Evolutionary conservation across 768 basidiomycete genomes (phyloP), one percentile per base, ranked within the genome.

Genomic region (Mycena sanguinolenta): DNA sequence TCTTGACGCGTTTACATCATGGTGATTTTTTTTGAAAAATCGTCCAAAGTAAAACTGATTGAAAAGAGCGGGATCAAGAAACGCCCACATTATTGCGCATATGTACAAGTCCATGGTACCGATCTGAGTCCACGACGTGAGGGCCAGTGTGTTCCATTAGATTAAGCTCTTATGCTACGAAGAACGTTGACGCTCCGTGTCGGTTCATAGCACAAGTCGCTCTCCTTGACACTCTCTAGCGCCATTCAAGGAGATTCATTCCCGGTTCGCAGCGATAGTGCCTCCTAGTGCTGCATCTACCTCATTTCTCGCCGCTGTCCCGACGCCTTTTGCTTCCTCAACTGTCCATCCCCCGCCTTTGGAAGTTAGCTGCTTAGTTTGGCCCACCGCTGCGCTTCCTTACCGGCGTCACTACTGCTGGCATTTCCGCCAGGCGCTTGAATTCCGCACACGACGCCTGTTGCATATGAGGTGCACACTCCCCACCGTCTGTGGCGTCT

Each of bases 401-500:
- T 32, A 32, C 28, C 25, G 59, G 42, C 59, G 59, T 57, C 34
- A n/a, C n/a, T 23, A 34, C n/a, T 13, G 8, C 9, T 60, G 59
- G 42, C 59, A 30, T 60, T 46, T 60, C 27, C 28, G 59, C 59
- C n/a, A 32, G 39, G 44, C 39, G 27, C 58, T 34, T 59, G 58
- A 30, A 5, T 21, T 46, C 59, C 59, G 44, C 59, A 30, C 30
- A 25, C 44, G 49, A 39, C 59, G 59, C 34, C n/a, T 16, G 42
- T 8, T 27, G 39, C 30, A 44, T 27, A 46, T 60, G 58, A 42
- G 32, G 9, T 19, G 8, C 39, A 27, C 44, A 30, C 42, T 60
- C 59, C 39, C 13, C 34, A 21, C 39, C 38, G 23, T 38, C n/a
- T 39, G 38, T 36, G 55, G 55, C 27, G 57, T 44, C 9, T 25